Percentiles rank a stretch among this genome's conserved stretches.
Conservation (phyloP, 257 asterid genomes). For the Solanum rostratum region DNA sequence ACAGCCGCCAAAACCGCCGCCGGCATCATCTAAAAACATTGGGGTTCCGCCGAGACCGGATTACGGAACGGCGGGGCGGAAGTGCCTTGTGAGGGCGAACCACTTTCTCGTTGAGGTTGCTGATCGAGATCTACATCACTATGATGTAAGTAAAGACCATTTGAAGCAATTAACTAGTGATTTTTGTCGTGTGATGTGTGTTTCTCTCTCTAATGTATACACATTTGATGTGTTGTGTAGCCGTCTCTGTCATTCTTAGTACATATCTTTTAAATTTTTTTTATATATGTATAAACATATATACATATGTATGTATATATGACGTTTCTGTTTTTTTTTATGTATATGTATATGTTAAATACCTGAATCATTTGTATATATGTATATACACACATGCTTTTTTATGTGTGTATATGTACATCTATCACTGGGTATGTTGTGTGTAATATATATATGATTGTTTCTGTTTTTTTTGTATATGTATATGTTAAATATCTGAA, state of each 20-base stretch:
- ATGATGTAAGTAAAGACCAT: constrained; percentile 42
- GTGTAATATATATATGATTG: too few species aligned
- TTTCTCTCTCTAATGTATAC: not conserved
- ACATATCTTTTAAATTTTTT: too few species aligned
- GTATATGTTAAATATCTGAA: too few species aligned
- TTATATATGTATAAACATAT: too few species aligned
- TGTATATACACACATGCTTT: too few species aligned
- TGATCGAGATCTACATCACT: constrained; percentile 48
- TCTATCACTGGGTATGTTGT: too few species aligned
- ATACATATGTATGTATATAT: not conserved
- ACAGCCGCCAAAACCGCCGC: constrained; percentile 14
- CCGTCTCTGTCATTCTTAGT: not conserved
- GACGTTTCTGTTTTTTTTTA: not conserved
- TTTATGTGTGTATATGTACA: too few species aligned
- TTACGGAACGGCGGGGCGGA: constrained; percentile 23
- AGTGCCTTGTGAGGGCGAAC: constrained; percentile 34
- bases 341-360: too few species aligned
- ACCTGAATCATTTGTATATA: too few species aligned
- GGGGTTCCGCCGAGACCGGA: constrained; percentile 49
- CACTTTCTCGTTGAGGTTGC: constrained; percentile 54
- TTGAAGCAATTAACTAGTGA: not conserved
- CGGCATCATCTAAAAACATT: constrained; percentile 41
- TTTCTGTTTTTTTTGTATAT: too few species aligned
- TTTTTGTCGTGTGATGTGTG: not conserved
- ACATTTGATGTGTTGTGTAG: not conserved